These are phyloP conservation scores for Monosporozyma yasuniensis DNA, from an alignment of 805 yeast species.

Conservation along the genomic window DNA sequence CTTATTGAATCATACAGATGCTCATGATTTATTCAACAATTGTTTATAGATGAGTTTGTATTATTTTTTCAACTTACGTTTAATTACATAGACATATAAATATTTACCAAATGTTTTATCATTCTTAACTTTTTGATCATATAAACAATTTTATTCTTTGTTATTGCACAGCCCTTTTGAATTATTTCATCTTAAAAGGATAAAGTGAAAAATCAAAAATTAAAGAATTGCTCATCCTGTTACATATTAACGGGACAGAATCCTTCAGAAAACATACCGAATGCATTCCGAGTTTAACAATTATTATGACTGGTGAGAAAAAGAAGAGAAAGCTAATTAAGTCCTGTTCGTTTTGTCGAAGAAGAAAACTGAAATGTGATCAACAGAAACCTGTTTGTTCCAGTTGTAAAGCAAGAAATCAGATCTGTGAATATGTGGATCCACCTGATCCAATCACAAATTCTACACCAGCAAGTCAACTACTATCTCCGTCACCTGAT, in stretches of 20 bases:
- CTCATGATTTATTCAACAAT: slow-evolving; percentile 1
- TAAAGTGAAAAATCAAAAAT: not conserved
- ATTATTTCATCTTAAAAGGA: not conserved
- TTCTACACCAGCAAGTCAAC: not conserved
- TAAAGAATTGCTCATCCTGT: not conserved
- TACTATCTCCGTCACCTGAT: not conserved
- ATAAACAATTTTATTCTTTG: not conserved
- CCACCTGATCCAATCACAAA: not conserved
- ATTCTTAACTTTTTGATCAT: no score
- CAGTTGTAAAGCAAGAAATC: slow-evolving; percentile 15
- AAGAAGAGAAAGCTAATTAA: slow-evolving; percentile 18
- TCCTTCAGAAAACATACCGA: no score
- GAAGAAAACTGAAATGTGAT: slow-evolving; percentile 25
- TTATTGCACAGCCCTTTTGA: not conserved
- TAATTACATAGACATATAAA: not conserved
- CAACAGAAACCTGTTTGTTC: slow-evolving; percentile 23
- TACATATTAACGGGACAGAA: no score
- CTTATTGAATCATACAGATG: slow-evolving; percentile 3
- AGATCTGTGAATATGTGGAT: not conserved
- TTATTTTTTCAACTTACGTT: not conserved
- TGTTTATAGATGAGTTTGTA: not conserved
- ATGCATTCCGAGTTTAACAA: not conserved
- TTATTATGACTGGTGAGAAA: not conserved
- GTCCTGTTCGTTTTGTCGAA: slow-evolving; percentile 23
- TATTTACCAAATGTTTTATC: no score